Evolutionary conservation across 768 basidiomycete species (phyloP).

Genomic region (Lentinula boryana): DNA sequence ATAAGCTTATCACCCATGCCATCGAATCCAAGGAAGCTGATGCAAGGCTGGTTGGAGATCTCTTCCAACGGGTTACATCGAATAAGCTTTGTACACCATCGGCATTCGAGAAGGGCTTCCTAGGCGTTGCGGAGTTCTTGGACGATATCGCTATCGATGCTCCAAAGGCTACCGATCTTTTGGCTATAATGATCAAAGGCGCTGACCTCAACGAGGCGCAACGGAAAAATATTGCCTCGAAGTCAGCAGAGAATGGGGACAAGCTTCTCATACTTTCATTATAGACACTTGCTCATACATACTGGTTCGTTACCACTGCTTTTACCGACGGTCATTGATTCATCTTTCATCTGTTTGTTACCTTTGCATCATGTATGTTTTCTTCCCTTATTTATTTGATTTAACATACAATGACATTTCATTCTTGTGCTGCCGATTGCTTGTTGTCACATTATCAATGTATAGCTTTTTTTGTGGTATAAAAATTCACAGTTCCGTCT

Average conservation of each 20-base stretch:
- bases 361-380: slow-evolving; percentile 9
- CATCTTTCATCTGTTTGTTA: slow-evolving; percentile 8
- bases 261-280: slow-evolving; percentile 55
- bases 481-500: too few relatives aligned
- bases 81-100: slow-evolving; percentile 55
- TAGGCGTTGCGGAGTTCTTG: slow-evolving; percentile 62
- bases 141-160: slow-evolving; percentile 90
- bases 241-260: slow-evolving; percentile 49
- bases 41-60: slow-evolving; percentile 68
- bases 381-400: background rate
- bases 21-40: slow-evolving; percentile 81
- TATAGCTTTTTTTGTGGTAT: background rate
- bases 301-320: slow-evolving; percentile 18
- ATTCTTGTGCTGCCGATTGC: slow-evolving; percentile 4
- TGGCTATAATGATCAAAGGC: slow-evolving; percentile 70
- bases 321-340: slow-evolving; percentile 11
- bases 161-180: slow-evolving; percentile 75
- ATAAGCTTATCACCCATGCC: slow-evolving; percentile 66
- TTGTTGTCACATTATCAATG: slow-evolving; percentile 5
- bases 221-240: slow-evolving; percentile 49
- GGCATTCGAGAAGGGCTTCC: slow-evolving; percentile 72
- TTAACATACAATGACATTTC: background rate
- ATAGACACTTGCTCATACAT: slow-evolving; percentile 32
- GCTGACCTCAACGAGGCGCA: slow-evolving; percentile 60
- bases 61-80: slow-evolving; percentile 59